Conservation (phyloP, 768 basidiomycete species). For the Suillus fuscotomentosus region DNA sequence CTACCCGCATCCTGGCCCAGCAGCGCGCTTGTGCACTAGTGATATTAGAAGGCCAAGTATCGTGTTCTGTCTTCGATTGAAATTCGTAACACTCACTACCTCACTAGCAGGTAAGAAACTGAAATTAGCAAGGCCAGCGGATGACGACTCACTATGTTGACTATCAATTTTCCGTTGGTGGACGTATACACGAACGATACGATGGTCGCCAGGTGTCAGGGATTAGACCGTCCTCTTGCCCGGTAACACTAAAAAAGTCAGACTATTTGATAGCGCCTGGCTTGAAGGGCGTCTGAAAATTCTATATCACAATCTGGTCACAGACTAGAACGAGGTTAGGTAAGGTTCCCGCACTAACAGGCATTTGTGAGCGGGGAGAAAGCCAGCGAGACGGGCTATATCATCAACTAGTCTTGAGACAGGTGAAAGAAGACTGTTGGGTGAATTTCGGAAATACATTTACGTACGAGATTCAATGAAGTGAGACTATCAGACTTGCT, state of each 20-base stretch:
- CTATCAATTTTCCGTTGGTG: too few species aligned
- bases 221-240: neutral
- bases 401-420: too few species aligned
- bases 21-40: neutral
- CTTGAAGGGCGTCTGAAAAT: neutral
- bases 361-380: too few species aligned
- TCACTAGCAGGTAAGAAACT: neutral
- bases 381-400: too few species aligned
- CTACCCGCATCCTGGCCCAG: neutral
- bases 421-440: too few species aligned
- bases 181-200: neutral
- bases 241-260: neutral
- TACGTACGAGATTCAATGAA: too few species aligned
- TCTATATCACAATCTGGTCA: neutral
- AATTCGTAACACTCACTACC: neutral
- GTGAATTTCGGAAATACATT: too few species aligned
- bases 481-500: too few species aligned
- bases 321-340: too few species aligned
- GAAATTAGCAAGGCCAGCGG: too few species aligned
- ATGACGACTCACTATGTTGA: too few species aligned
- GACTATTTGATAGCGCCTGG: neutral
- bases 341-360: too few species aligned
- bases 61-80: neutral
- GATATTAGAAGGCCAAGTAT: neutral
- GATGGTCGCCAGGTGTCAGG: neutral